These are phyloP conservation scores for Epichloe sylvatica DNA, from an alignment of 2,329 filamentous ascomycete genomes.

Conservation along the genomic window DNA sequence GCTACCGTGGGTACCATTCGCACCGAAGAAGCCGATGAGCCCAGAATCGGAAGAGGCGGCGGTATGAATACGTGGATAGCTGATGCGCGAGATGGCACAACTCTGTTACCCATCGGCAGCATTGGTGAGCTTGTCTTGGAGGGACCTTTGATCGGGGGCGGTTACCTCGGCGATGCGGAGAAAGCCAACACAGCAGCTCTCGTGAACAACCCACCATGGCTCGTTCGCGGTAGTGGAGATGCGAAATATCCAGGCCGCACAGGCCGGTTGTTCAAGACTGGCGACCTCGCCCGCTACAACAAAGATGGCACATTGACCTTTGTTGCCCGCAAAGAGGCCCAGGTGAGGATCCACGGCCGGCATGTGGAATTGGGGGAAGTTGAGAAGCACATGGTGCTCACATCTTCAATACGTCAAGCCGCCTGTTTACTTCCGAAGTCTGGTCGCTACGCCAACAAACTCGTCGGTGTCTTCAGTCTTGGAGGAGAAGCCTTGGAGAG, in stretches of 20 bases:
- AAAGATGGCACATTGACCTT: conserved; percentile 24
- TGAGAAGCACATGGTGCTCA: conserved; percentile 7
- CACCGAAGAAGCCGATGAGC: conserved; percentile 1
- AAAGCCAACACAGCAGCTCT: conserved; percentile 4
- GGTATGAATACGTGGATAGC: conserved; percentile 12
- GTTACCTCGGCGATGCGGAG: conserved; percentile 11
- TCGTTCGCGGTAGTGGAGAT: conserved; percentile 3
- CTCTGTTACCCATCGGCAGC: conserved; percentile 10
- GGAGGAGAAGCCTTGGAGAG: background rate
- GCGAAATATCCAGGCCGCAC: background rate
- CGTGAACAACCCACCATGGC: conserved; percentile 7
- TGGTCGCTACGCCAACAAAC: conserved; percentile 2
- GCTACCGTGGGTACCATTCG: background rate
- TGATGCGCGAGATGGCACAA: conserved; percentile 6
- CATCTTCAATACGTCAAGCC: background rate
- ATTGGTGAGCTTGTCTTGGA: conserved; percentile 17
- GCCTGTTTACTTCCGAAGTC: background rate
- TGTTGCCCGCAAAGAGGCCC: conserved; percentile 37
- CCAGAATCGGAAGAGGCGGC: conserved; percentile 4
- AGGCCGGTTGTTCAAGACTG: conserved; percentile 12
- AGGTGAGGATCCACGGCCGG: conserved; percentile 43
- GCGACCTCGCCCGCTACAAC: conserved; percentile 14
- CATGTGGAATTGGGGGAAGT: conserved; percentile 29
- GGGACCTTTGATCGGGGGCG: conserved; percentile 12
- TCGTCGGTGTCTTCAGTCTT: conserved; percentile 6